Evolutionary conservation across 441 rosid genomes (phyloP), one percentile per base, ranked within the genome.

Genomic region (Gossypium davidsonii): DNA sequence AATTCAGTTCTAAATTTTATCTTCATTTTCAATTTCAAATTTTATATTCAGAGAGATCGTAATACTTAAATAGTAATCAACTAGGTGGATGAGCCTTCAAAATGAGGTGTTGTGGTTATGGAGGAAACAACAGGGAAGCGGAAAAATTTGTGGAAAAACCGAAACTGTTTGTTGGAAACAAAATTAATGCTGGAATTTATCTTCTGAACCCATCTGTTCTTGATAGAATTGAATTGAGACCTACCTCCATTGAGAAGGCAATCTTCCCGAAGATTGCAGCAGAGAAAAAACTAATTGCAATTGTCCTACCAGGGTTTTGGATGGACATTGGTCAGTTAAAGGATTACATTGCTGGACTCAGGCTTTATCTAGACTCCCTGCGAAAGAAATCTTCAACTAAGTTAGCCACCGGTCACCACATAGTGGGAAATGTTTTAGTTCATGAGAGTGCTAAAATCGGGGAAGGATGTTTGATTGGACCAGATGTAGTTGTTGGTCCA

Each of bases 251-350:
- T 5, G 97, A 94, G 81, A 92, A 94, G 73, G 99, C 92, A 73
- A 87, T 94, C 25, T 94, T 94, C 88, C 99, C 99, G 1, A 89
- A 89, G 82, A 92, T 94, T 67, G 97, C 96, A 14, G 82, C 92
- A 2, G 90, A 85, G 10, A 78, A 84, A 56, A 83, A 85, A 73
- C 97, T 94, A 60, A 91, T 73, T 6, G 98, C 97, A 1, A 92
- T 92, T 97, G 99, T 91, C 58, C 87, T 94, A 28, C 94, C 97
- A 0, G 99, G 99, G 20, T 94, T 94, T 63, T 94, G 98, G 99
- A 95, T 95, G 99, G 99, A 92, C 85, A 89, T 95, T 70, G 99
- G 99, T 62, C 98, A 95, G 82, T 98, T 98, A 11, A 87, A 84
- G 75, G 99, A 94, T 70, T 94, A 94, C 89, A 92, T 95, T 42